These are phyloP conservation scores for Brettanomyces sp. DNA, from an alignment of 805 yeast species.

Conservation along the genomic window DNA sequence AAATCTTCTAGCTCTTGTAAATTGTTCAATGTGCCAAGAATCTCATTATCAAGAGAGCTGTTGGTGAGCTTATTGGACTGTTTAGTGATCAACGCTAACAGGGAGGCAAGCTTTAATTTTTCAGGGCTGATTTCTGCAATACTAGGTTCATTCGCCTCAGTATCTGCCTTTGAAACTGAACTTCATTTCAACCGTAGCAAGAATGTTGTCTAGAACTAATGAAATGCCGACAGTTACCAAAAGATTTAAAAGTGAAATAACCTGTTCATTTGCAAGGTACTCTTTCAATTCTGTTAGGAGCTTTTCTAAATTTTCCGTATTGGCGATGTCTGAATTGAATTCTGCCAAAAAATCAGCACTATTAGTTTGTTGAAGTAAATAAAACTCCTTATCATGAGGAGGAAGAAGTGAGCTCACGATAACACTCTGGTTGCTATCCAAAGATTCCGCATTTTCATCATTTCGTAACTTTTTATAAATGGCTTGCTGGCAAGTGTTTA, in stretches of 20 bases:
- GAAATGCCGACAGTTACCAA: constrained; percentile 36
- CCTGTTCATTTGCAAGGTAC: constrained; percentile 20
- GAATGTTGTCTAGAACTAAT: constrained; percentile 38
- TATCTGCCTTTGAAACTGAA: constrained; percentile 1
- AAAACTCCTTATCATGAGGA: constrained; percentile 41
- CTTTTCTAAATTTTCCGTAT: constrained; percentile 19
- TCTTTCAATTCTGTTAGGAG: constrained; percentile 22
- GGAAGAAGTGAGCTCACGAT: constrained; percentile 33
- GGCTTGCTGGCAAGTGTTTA: constrained; percentile 29
- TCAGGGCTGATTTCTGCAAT: constrained; percentile 4
- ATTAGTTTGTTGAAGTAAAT: constrained; percentile 45
- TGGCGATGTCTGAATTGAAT: constrained; percentile 17
- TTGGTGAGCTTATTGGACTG: constrained; percentile 38
- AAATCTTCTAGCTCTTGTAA: constrained; percentile 69
- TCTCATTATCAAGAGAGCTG: constrained; percentile 23
- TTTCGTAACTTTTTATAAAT: constrained; percentile 10
- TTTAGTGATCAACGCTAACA: constrained; percentile 58
- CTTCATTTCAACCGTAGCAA: constrained; percentile 7
- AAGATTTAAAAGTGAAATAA: constrained; percentile 23
- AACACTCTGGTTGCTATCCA: neutral
- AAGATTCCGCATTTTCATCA: neutral
- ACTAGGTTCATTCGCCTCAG: neutral
- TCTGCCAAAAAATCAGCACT: constrained; percentile 29
- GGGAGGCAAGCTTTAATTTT: constrained; percentile 51
- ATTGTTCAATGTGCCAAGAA: constrained; percentile 32